Base-by-base conservation (phyloP, 2,329 filamentous ascomycete species). In the Furcasterigmium sp. region DNA sequence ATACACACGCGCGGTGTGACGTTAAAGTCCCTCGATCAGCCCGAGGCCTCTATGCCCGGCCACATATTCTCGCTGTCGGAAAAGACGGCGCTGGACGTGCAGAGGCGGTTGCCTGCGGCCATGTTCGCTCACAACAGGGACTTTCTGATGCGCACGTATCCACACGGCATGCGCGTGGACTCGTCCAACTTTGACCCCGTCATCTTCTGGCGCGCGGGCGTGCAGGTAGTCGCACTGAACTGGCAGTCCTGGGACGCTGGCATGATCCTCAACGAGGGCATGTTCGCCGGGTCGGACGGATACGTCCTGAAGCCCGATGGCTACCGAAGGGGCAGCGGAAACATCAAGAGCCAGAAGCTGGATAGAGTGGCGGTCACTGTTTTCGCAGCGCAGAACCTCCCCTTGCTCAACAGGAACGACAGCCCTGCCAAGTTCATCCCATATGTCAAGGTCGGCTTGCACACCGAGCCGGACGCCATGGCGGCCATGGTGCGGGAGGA, bases 181-280 rank as follows among this genome's bases (percentile, higher is more conserved):
- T 96, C 90, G 34, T 87, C 87, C 18, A 98, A 98, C 60, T 93
- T 91, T 37, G 90, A 97, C 56, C 93, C 93, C 1, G 82, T 90
- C 50, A 81, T 81, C 34, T 94, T 89, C 59, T 98, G 93, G 93
- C 82, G 90, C 39, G 82, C 87, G 41, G 91, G 93, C 23, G 91
- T 95, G 15, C 93, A 98, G 63, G 96, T 98, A 91, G 91, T 89
- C 4, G 91, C 93, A n/a, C 77, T 96, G 62, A 97, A 98, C 61
- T 97, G 91, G 91, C 93, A 98, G 64, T 91, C 85, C 2, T 85
- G 90, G 53, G 91, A 97, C 59, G 80, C 91, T 44, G 87, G 88
- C 34, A 94, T 95, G 79, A 93, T 97, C 72, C 79, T 98, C 59
- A 96, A 97, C 59, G 86, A 95, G 55, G 93, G 86, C 58, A 97